Conservation (phyloP, 2,329 filamentous ascomycete species). For the Ascochyta pisi region DNA sequence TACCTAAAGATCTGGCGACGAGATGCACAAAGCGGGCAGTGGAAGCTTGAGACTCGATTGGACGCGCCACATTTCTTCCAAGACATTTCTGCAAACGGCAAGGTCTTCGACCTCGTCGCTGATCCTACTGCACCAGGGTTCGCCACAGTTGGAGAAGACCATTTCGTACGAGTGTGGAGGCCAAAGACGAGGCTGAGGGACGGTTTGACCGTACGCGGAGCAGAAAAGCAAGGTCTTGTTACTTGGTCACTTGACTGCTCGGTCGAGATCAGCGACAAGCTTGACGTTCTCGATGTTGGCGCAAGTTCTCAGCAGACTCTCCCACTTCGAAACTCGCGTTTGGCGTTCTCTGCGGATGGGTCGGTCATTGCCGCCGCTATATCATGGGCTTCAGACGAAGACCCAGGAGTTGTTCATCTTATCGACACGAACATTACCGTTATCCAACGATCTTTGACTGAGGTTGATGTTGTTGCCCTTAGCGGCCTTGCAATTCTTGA, state of each 20-base stretch:
- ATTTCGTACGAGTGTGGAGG: slow-evolving; percentile 80
- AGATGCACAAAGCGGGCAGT: slow-evolving; percentile 61
- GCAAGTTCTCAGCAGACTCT: slow-evolving; percentile 33
- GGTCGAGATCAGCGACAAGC: slow-evolving; percentile 52
- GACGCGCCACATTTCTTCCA: slow-evolving; percentile 75
- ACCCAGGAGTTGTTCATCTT: slow-evolving; percentile 72
- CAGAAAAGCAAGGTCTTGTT: slow-evolving; percentile 61
- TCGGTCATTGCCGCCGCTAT: slow-evolving; percentile 46
- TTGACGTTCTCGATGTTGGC: slow-evolving; percentile 36
- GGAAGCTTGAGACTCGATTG: slow-evolving; percentile 82
- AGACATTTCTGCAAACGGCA: slow-evolving; percentile 58
- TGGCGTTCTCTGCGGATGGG: slow-evolving; percentile 70
- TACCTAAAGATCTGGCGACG: slow-evolving; percentile 91
- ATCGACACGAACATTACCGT: slow-evolving; percentile 75
- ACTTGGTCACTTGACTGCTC: slow-evolving; percentile 76
- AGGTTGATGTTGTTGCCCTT: slow-evolving; percentile 70
- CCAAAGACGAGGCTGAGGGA: slow-evolving; percentile 72
- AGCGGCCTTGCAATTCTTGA: slow-evolving; percentile 75
- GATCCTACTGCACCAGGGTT: slow-evolving; percentile 76
- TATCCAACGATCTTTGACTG: slow-evolving; percentile 71
- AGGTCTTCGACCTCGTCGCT: slow-evolving; percentile 75
- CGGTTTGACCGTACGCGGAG: slow-evolving; percentile 68
- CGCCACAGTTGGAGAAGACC: slow-evolving; percentile 84
- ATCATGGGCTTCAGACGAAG: slow-evolving; percentile 46
- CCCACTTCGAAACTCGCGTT: slow-evolving; percentile 62